Evolutionary conservation across 1,284 basidiomycete genomes (phyloP), one percentile per base, ranked within the genome.

Genomic region (Coniophora puteana): DNA sequence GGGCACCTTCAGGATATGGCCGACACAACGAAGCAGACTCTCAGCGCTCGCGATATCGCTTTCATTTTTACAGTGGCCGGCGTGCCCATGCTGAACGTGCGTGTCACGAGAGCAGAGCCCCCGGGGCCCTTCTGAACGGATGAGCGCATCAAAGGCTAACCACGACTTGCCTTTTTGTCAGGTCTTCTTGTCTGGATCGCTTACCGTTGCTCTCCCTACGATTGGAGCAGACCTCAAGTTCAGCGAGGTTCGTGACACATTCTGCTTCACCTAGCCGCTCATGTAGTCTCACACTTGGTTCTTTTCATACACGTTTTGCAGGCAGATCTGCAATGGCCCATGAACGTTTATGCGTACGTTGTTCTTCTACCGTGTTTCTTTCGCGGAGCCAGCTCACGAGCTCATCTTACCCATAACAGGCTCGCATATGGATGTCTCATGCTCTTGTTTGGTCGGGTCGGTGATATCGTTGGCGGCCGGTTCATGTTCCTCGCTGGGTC

Each of bases 191-290:
- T 60, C 54, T 21, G 71, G 70, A 11, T 67, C 65, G 4, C 51
- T 69, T 21, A 68, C 66, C 5, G 62, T 70, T 14, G 62, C 67
- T 3, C 54, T 72, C 21, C 68, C 70, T 5, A 66, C 68, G 1
- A 66, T 73, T 20, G 68, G 66, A 16, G 57, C 53, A 38, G 62
- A 65, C 30, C 46, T 71, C 11, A 45, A 58, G 26, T 63, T 69
- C 46, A 52, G 45, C 32, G 55, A 66, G 43, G 51, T 49, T 16
- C 13, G 41, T 38, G 27, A 25, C 8, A 16, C 28, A 26, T 13
- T 39, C 5, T 3, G 23, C 4, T 18, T 13, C 20, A 13, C 21
- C 29, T 18, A 12, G 12, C 4, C 13, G n/a, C n/a, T 27, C 8
- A 24, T 29, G 21, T 16, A 17, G n/a, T 16, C 7, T 21, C 22